A percentile compares a stretch with the other conserved stretches of the same genome.
Conservation (phyloP, 208 protist species). For the Plasmodiophora brassicae region DNA sequence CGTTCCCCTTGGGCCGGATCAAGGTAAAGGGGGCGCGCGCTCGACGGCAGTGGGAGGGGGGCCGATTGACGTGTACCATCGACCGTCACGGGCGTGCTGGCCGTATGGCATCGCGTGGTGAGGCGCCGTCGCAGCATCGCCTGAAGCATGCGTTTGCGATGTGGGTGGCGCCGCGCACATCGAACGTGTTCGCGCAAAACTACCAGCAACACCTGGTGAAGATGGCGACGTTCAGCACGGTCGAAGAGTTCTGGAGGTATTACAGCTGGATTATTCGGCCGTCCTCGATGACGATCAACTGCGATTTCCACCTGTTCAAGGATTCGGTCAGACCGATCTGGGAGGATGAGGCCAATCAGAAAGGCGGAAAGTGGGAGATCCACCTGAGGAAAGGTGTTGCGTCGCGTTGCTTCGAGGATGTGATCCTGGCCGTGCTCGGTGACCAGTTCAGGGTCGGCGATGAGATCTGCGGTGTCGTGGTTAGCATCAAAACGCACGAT, state of each 20-base stretch:
- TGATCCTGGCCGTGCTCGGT: not conserved
- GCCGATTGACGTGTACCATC: too few relatives aligned
- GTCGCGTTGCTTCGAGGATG: slow-evolving; percentile 6
- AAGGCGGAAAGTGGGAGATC: slow-evolving; percentile 15
- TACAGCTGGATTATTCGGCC: not conserved
- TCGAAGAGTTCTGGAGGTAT: not conserved
- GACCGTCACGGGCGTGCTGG: too few relatives aligned
- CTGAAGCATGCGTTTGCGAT: not conserved
- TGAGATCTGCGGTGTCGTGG: slow-evolving; percentile 13
- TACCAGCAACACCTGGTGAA: not conserved
- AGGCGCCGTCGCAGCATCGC: too few relatives aligned
- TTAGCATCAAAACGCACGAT: slow-evolving; percentile 11
- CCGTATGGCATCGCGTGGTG: too few relatives aligned
- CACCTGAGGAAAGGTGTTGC: slow-evolving; percentile 12
- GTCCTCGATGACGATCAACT: not conserved
- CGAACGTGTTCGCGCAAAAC: not conserved
- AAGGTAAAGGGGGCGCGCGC: too few relatives aligned
- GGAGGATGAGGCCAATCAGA: slow-evolving; percentile 5
- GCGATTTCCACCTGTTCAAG: not conserved
- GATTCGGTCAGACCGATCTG: not conserved
- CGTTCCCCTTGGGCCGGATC: too few relatives aligned
- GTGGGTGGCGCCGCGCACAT: not conserved
- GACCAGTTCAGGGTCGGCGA: slow-evolving; percentile 30
- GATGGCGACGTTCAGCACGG: not conserved
- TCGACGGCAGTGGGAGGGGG: too few relatives aligned